Base-by-base conservation (phyloP, 305 asterid species). In the Solanum hybrid region DNA sequence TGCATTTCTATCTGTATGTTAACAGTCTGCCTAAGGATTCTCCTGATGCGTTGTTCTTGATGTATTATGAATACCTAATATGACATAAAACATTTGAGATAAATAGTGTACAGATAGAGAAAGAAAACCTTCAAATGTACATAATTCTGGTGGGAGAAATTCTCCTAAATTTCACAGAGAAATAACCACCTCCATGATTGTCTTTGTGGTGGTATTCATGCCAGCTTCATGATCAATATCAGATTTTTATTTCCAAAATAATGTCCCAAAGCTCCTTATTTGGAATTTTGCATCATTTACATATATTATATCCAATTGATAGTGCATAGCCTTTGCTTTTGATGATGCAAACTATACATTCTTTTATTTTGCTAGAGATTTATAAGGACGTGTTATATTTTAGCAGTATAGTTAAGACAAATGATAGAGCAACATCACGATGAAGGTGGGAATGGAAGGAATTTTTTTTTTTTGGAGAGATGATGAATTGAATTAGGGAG, bases 41-140 rank as follows among this genome's bases (percentile, higher is more conserved):
- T 38, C 95, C 98, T 2, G 99, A 96, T 82, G 96, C 95, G 2
- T 61, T 94, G 93, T 97, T 95, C 96, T 89, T 95, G 51, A 92
- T 93, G 96, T 95, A 95, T 89, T 97, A 94, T 85, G 98, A 97
- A 81, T 95, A 95, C 91, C 89, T 97, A 90, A 95, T 97, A 85
- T 97, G 93, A 95, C 79, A 89, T 9, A 76, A 82, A 89, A 57
- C 76, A 45, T 88, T 87, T 79, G 91, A 92, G 83, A 83, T 88
- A 39, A 90, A 65, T 26, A 89, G 61, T 91, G 93, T 91, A 92
- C 84, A 91, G 88, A 87, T 91, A 90, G 93, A 89, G 89, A 90
- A 89, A 91, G 93, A 91, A 93, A 92, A 92, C 95, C 94, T 90
- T 77, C 90, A 94, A 95, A 92, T 95, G 95, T 94, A 92, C 76